phyloP scores from a whole-genome alignment of 495 filamentous ascomycete species.

The Copromyces sp. region DNA sequence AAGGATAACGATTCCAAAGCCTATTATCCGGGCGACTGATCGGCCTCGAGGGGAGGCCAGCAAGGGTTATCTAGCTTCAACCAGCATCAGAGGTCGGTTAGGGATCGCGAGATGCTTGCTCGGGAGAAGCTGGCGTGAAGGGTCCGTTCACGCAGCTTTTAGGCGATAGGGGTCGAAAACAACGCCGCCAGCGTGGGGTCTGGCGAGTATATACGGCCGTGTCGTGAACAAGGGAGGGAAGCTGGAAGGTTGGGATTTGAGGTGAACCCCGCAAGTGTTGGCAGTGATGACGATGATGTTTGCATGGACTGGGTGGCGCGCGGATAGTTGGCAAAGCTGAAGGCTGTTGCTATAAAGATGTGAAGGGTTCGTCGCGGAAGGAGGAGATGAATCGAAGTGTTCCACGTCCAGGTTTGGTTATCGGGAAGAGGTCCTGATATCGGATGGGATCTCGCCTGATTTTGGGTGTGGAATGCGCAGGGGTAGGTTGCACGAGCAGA shows the following conservation, averaged over 20 bases:
- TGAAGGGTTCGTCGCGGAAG: background rate
- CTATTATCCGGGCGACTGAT: slow-evolving; percentile 30
- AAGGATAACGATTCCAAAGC: slow-evolving; percentile 5
- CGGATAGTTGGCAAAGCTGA: background rate
- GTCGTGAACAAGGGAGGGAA: background rate
- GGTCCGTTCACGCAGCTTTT: background rate
- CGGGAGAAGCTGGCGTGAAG: background rate
- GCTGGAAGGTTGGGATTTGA: background rate
- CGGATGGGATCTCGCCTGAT: slow-evolving; percentile 2
- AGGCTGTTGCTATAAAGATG: background rate
- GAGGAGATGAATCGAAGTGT: background rate
- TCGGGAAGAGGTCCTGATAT: background rate
- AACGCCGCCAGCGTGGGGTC: background rate
- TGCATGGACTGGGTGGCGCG: background rate
- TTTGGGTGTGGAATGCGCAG: slow-evolving; percentile 4
- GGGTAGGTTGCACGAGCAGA: background rate
- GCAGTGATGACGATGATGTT: background rate
- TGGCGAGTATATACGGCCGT: background rate
- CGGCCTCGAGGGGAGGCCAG: slow-evolving; percentile 37
- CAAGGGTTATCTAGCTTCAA: slow-evolving; percentile 31
- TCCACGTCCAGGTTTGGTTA: background rate
- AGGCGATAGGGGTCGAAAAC: background rate
- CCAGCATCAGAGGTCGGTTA: slow-evolving; percentile 28
- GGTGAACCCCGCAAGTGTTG: background rate
- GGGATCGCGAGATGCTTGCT: background rate